Conservation (phyloP, 176 grass and related monocot genomes). For the Triticum turgidum region DNA sequence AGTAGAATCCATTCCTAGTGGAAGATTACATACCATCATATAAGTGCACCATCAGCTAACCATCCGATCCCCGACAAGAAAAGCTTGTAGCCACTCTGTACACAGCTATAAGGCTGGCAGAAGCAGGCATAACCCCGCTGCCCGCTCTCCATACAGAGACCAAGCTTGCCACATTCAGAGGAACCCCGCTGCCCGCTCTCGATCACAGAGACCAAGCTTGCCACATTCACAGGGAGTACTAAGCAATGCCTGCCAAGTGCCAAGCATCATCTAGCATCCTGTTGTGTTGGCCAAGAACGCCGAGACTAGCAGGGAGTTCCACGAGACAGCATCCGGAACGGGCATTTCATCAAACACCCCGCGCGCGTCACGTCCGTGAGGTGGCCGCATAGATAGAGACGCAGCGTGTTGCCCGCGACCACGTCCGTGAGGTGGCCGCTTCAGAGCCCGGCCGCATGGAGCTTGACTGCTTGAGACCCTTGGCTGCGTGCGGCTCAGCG, state of each 20-base stretch:
- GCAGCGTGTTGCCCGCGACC: too few relatives aligned
- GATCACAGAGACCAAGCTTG: slow-evolving; percentile 51
- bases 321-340: slow-evolving; percentile 51
- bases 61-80: slow-evolving; percentile 27
- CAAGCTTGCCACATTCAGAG: too few relatives aligned
- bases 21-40: slow-evolving; percentile 15
- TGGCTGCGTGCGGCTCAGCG: too few relatives aligned
- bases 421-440: too few relatives aligned
- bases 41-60: background rate
- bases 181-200: background rate
- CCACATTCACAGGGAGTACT: slow-evolving; percentile 35
- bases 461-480: too few relatives aligned
- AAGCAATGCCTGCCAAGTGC: slow-evolving; percentile 29
- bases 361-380: background rate
- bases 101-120: slow-evolving; percentile 76
- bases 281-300: slow-evolving; percentile 37
- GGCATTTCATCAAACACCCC: slow-evolving; percentile 70
- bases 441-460: too few relatives aligned
- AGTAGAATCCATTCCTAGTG: background rate
- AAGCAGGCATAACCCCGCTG: slow-evolving; percentile 43
- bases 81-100: slow-evolving; percentile 53
- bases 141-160: too few relatives aligned
- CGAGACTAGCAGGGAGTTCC: slow-evolving; percentile 20
- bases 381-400: too few relatives aligned
- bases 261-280: slow-evolving; percentile 35